These are phyloP conservation scores for Eucalyptus cloeziana DNA, from an alignment of 345 rosid species.

Conservation along the genomic window DNA sequence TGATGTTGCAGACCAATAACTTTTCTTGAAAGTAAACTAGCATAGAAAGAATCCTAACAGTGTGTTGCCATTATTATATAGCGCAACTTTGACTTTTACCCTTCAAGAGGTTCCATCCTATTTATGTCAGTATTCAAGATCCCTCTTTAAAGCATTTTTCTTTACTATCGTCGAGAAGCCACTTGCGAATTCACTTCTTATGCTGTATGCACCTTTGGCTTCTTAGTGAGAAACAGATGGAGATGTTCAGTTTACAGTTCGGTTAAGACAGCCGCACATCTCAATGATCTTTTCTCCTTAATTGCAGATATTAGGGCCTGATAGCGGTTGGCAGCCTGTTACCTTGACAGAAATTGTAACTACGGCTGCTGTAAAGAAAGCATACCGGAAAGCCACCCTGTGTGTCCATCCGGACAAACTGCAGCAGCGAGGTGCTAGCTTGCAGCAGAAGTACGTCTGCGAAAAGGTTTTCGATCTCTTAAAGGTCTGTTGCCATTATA, in stretches of 20 bases:
- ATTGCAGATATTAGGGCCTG: slow-evolving; percentile 79
- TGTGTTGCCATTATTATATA: background rate
- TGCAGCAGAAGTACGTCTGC: slow-evolving; percentile 77
- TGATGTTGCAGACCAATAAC: background rate
- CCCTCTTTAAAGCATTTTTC: background rate
- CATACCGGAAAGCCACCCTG: slow-evolving; percentile 85
- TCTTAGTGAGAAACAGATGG: background rate
- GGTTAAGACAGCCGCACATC: background rate
- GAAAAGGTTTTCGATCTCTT: slow-evolving; percentile 96
- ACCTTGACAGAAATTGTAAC: slow-evolving; percentile 69
- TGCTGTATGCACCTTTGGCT: background rate
- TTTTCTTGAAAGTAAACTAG: background rate
- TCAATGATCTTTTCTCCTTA: background rate
- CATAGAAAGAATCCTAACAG: background rate
- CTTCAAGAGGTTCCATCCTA: background rate
- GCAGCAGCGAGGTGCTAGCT: slow-evolving; percentile 95
- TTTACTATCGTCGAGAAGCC: background rate
- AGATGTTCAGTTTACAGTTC: background rate
- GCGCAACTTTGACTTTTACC: background rate
- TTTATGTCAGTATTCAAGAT: background rate
- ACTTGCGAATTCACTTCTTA: background rate
- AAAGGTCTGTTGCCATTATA: slow-evolving; percentile 29
- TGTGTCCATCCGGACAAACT: slow-evolving; percentile 89
- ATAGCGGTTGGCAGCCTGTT: slow-evolving; percentile 89
- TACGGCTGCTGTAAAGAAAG: slow-evolving; percentile 71